A percentile compares a stretch with the other conserved stretches of the same genome.
Evolutionary conservation across 1,139 yeast genomes (phyloP).

Genomic region (Tardiomyces blankii): DNA sequence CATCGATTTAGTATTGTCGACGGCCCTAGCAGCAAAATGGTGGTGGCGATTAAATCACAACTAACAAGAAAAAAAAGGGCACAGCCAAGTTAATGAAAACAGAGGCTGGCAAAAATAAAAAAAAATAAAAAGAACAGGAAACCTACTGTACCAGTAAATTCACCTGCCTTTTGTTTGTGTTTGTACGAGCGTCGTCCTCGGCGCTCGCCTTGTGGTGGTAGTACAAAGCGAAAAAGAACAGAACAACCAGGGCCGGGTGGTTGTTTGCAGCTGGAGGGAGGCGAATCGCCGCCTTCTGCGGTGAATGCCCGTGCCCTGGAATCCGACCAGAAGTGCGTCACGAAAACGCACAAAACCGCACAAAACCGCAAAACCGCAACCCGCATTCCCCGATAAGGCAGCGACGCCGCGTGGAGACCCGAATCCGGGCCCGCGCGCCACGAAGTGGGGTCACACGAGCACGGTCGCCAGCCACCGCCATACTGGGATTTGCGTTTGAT

Average conservation of each 20-base stretch:
- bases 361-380: not conserved
- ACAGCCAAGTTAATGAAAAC: too few relatives aligned
- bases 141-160: too few relatives aligned
- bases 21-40: not conserved
- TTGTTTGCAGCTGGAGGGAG: too few relatives aligned
- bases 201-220: not conserved
- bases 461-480: too few relatives aligned
- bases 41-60: not conserved
- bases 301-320: too few relatives aligned
- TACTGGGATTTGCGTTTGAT: too few relatives aligned
- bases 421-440: not conserved
- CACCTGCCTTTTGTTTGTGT: not conserved
- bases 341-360: not conserved
- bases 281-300: too few relatives aligned
- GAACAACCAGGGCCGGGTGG: too few relatives aligned
- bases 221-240: too few relatives aligned
- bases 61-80: not conserved
- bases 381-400: not conserved
- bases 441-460: too few relatives aligned
- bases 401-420: not conserved
- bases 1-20: not conserved
- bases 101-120: too few relatives aligned
- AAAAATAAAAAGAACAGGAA: too few relatives aligned
- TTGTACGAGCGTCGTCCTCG: not conserved
- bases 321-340: not conserved